Evolutionary conservation across 2,329 filamentous ascomycete genomes (phyloP), one percentile per base, ranked within the genome.

Genomic region (Stemphylium vesicarium): DNA sequence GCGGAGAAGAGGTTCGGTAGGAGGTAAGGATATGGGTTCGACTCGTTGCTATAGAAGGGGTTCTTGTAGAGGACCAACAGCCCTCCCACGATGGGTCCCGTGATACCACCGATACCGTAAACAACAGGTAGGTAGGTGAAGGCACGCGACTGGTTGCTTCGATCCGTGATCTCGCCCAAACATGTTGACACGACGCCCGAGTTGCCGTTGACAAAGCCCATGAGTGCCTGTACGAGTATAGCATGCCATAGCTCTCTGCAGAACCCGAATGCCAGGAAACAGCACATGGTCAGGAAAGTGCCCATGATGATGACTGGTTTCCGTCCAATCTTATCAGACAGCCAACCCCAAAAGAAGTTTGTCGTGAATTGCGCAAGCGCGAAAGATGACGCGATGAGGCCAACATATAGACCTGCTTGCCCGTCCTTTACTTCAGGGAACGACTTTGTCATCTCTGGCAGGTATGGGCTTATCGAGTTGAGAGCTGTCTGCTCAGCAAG

Each of bases 111-210:
- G 31, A 99, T 81, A 4, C 94, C 94, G 75, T 99, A 99, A n/a
- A 98, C 88, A 35, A 98, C 89, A 0, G 95, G 95, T 37, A 99
- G 80, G 79, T 96, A 99, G 1, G 91, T 95, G 68, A 99, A 99
- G 0, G 92, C 95, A 48, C 85, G 85, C 69, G 91, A 95, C 81
- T 99, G 95, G 74, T 99, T 99, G 60, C 89, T 95, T 50, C 92
- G 87, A 72, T 98, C 93, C 1, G 95, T 99, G 47, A 99, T 89
- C 75, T 99, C 95, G 36, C 95, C 95, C 43, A 99, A 77, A 43
- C 94, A 96, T 0, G 95, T 97, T 7, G 92, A 94, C 12, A 99
- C 92, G 11, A 97, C 88, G 4, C 92, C 94, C 26, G 95, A 92
- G 68, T 99, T 99, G 47, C 95, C 95, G 74, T 98, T 99, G 46